Conservation (phyloP, 495 filamentous ascomycete species). For the Neurospora pannonica region DNA sequence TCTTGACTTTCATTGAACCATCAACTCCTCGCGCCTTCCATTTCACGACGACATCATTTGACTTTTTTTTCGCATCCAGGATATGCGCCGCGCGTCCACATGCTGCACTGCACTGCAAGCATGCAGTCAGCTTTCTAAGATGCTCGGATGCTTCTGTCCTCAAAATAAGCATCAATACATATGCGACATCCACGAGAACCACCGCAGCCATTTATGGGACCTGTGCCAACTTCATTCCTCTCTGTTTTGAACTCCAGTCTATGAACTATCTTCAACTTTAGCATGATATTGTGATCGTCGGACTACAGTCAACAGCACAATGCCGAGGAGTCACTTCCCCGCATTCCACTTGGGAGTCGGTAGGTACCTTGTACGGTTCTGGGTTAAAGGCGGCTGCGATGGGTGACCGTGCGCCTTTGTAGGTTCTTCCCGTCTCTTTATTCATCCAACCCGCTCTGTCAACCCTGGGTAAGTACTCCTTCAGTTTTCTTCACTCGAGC, state of each 20-base stretch:
- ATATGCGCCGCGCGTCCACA: neutral
- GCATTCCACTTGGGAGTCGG: neutral
- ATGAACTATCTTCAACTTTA: neutral
- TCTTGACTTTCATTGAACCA: neutral
- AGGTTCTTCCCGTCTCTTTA: neutral
- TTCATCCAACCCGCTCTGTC: neutral
- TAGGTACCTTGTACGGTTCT: neutral
- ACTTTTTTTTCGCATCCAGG: neutral
- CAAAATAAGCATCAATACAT: neutral
- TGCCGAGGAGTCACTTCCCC: neutral
- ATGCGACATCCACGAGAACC: neutral
- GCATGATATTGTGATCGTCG: neutral
- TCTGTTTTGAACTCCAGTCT: neutral
- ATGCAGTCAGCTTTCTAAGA: neutral
- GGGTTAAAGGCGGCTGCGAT: neutral
- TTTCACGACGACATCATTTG: neutral
- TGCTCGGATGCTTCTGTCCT: neutral
- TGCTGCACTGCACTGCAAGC: neutral
- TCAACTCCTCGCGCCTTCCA: neutral
- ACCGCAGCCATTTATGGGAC: neutral
- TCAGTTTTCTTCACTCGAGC: neutral
- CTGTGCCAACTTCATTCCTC: neutral
- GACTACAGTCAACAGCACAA: neutral
- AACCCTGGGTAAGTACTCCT: neutral
- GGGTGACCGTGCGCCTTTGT: neutral